Evolutionary conservation across 2,329 filamentous ascomycete genomes (phyloP), one percentile per base, ranked within the genome.

Genomic region (Exophiala sp.): DNA sequence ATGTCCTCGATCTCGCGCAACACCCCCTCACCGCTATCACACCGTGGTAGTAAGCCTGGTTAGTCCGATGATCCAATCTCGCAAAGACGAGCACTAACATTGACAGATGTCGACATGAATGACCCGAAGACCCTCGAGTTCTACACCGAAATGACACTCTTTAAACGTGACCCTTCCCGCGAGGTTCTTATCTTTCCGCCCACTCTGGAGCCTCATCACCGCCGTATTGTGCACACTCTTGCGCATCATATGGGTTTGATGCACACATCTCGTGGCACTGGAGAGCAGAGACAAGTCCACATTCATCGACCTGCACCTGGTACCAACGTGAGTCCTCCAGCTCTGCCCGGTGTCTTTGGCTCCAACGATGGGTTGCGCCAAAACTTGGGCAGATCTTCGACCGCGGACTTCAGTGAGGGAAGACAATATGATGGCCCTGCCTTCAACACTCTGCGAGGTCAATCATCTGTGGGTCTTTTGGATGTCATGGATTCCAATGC

Each of bases 191-290:
- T 94, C 43, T 96, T 97, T 71, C 83, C 90, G 2, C 74, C 86
- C 18, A 84, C 83, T 43, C 78, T 95, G 52, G 79, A 86, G 6
- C 90, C 93, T 1, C 78, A 86, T 52, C 86, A 96, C 65, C 86
- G 93, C 58, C 85, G 90, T 56, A 88, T 86, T 51, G 89, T 97
- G 52, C 93, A 98, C 67, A 95, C 90, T 32, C 77, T 98, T 46
- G 90, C 93, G 5, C 93, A 98, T 66, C 87, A 95, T 69, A 91
- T 97, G 84, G 88, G 86, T 3, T 76, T 98, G 21, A 86, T 88
- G 57, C 93, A 98, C 66, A 80, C 86, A 50, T 97, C 93, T 4
- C 88, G 91, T 61, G 93, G 93, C 48, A 83, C 85, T 56, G 88
- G 87, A 32, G 87, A 95, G 56, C 83, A 88, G 57, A 83, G 93